These are phyloP conservation scores for Calocybe gambosa DNA, from an alignment of 1,284 basidiomycete genomes.

Conservation along the genomic window DNA sequence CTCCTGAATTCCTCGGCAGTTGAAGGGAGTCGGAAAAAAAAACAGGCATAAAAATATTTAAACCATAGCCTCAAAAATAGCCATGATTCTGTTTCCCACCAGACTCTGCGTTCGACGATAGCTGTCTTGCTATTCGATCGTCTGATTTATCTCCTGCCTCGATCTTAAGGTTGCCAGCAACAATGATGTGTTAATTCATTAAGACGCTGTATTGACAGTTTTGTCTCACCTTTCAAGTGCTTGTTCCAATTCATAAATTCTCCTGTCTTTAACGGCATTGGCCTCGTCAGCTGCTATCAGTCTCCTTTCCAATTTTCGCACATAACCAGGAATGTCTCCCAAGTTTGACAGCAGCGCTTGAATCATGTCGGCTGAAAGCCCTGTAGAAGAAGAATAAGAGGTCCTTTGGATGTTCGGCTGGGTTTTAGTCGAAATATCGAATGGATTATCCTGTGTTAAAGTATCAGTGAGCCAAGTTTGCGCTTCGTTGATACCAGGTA, in stretches of 20 bases:
- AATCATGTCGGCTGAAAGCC: constrained; percentile 18
- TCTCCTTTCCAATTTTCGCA: constrained; percentile 36
- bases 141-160: constrained; percentile 3
- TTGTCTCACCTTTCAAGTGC: constrained; percentile 22
- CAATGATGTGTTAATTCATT: neutral
- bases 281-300: constrained; percentile 30
- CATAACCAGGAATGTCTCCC: constrained; percentile 24
- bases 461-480: neutral
- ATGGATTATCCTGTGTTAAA: constrained; percentile 10
- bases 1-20: neutral
- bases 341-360: constrained; percentile 16
- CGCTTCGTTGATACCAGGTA: neutral
- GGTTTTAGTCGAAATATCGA: constrained; percentile 1
- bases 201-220: neutral
- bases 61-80: too few species aligned
- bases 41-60: neutral
- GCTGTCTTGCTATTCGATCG: too few species aligned
- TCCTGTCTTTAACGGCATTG: constrained; percentile 30
- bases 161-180: constrained; percentile 4
- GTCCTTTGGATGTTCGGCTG: constrained; percentile 8
- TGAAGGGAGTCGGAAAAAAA: neutral
- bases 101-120: too few species aligned
- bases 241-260: constrained; percentile 29
- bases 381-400: constrained; percentile 2
- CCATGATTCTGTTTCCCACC: too few species aligned